phyloP scores from a whole-genome alignment of 2,329 filamentous ascomycete species.

The Pyrenophora seminiperda region DNA sequence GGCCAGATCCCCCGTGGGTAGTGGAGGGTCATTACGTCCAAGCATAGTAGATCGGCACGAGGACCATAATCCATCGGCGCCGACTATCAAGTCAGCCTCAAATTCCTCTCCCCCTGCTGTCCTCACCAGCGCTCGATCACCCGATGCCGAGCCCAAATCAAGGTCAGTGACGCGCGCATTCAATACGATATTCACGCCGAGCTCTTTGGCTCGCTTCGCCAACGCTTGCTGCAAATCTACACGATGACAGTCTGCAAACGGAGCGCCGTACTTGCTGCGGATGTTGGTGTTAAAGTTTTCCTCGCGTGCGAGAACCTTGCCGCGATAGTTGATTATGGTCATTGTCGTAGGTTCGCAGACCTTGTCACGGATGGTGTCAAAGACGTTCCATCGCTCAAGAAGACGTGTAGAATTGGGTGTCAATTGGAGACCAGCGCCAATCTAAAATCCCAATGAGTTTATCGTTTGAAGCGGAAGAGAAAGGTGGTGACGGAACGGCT shows the following conservation, averaged over 20 bases:
- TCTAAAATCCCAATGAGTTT: constrained; percentile 22
- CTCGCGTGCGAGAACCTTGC: constrained; percentile 56
- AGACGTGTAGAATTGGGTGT: constrained; percentile 54
- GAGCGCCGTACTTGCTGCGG: constrained; percentile 59
- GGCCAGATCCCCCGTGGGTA: constrained; percentile 67
- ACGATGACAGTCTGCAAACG: constrained; percentile 66
- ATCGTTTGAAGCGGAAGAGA: too few species aligned
- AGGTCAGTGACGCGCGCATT: constrained; percentile 55
- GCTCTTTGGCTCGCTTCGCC: constrained; percentile 56
- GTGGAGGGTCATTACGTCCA: constrained; percentile 22
- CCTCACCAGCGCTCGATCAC: constrained; percentile 46
- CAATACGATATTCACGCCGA: constrained; percentile 53
- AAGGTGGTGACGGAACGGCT: neutral
- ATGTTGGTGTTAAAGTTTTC: constrained; percentile 60
- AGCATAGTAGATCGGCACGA: constrained; percentile 53
- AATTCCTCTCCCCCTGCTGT: constrained; percentile 50
- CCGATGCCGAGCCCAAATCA: constrained; percentile 51
- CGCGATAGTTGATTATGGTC: constrained; percentile 60
- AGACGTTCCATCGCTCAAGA: constrained; percentile 58
- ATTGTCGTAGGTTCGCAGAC: constrained; percentile 54
- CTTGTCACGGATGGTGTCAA: constrained; percentile 49
- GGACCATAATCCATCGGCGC: constrained; percentile 69
- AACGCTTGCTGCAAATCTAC: constrained; percentile 65
- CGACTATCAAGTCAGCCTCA: constrained; percentile 63
- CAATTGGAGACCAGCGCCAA: constrained; percentile 45